phyloP scores from a whole-genome alignment of 495 filamentous ascomycete genomes.

The Penicillium alfredii region DNA sequence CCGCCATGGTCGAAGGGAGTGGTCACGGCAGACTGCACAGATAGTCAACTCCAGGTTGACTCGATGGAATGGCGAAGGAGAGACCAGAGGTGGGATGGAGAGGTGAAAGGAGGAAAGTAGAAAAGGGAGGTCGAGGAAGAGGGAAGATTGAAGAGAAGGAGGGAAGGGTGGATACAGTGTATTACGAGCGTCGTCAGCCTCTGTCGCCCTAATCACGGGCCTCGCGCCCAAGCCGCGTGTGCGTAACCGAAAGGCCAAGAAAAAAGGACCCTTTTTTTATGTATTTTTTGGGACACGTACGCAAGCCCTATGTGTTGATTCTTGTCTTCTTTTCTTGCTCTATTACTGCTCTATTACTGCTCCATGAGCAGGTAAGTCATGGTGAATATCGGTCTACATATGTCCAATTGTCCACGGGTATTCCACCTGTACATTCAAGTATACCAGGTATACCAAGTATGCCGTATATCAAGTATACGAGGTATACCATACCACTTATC shows the following conservation, averaged over 20 bases:
- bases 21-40: conserved; percentile 21
- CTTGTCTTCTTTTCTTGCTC: no score
- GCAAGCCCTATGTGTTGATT: conserved; percentile 5
- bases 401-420: no score
- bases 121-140: conserved; percentile 10
- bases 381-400: no score
- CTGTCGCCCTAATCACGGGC: conserved; percentile 37
- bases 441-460: no score
- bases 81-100: conserved; percentile 7
- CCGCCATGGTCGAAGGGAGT: conserved; percentile 33
- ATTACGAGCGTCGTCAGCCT: conserved; percentile 45
- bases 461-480: no score
- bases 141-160: conserved; percentile 5
- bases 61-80: conserved; percentile 10
- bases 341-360: no score
- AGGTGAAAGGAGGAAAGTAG: conserved; percentile 12
- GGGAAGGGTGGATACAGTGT: conserved; percentile 14
- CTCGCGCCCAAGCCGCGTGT: conserved; percentile 43
- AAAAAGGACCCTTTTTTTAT: conserved; percentile 28
- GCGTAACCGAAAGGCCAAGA: conserved; percentile 29
- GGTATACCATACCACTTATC: no score
- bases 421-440: no score
- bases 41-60: conserved; percentile 18
- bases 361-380: no score
- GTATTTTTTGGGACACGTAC: conserved; percentile 23